phyloP scores from a whole-genome alignment of 116 monocot species.

The Trichopus zeylanicus region DNA sequence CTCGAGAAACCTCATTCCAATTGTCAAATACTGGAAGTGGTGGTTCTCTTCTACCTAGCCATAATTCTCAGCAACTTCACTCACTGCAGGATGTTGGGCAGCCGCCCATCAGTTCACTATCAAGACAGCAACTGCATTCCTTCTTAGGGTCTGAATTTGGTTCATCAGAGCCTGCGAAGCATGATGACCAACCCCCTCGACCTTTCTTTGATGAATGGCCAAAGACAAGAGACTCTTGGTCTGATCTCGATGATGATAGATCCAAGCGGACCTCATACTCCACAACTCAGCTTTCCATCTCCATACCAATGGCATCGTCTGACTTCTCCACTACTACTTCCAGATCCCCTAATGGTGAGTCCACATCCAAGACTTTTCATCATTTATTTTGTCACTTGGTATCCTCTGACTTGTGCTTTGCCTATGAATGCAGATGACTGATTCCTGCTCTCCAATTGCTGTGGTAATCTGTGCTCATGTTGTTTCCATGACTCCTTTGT shows the following conservation, averaged over 20 bases:
- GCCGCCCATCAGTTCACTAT: slow-evolving; percentile 15
- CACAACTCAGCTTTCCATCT: slow-evolving; percentile 90
- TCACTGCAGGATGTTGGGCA: slow-evolving; percentile 39
- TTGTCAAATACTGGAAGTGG: slow-evolving; percentile 24
- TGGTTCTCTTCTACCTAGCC: slow-evolving; percentile 22
- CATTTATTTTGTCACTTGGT: neutral
- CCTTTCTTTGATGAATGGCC: slow-evolving; percentile 95
- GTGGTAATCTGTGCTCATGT: neutral
- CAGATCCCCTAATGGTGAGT: slow-evolving; percentile 57
- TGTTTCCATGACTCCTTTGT: neutral
- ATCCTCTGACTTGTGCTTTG: neutral
- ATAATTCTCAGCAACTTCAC: slow-evolving; percentile 27
- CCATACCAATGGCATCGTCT: slow-evolving; percentile 71
- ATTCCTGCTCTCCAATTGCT: neutral
- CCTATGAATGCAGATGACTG: neutral
- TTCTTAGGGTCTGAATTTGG: slow-evolving; percentile 46
- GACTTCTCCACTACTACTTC: slow-evolving; percentile 72
- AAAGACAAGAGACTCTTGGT: slow-evolving; percentile 57
- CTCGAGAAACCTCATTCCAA: slow-evolving; percentile 17
- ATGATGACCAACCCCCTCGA: slow-evolving; percentile 50
- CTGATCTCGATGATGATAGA: slow-evolving; percentile 52
- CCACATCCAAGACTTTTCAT: neutral
- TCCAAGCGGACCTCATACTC: slow-evolving; percentile 49
- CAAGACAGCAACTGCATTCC: slow-evolving; percentile 31
- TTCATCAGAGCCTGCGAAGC: slow-evolving; percentile 27